These are phyloP conservation scores for Herpetomonas muscarum DNA, from an alignment of 208 protist species.

Conservation along the genomic window DNA sequence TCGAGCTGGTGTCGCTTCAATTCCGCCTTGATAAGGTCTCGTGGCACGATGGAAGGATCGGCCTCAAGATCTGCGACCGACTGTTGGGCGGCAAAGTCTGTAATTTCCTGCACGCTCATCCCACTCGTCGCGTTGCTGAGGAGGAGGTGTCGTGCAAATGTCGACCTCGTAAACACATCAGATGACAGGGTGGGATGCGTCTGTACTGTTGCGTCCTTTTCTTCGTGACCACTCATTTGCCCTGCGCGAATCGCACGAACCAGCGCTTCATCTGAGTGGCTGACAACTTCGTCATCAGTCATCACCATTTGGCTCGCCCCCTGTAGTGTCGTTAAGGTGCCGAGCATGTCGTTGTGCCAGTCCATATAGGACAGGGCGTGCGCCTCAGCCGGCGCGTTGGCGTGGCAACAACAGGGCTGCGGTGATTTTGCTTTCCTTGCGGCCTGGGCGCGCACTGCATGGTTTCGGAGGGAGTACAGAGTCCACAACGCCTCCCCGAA, in stretches of 20 bases:
- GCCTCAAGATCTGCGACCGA: not conserved
- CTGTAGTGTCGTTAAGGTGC: too few relatives aligned
- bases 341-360: too few relatives aligned
- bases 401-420: not conserved
- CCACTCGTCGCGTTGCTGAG: not conserved
- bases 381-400: too few relatives aligned
- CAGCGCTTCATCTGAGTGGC: too few relatives aligned
- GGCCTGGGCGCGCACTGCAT: not conserved
- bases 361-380: not conserved
- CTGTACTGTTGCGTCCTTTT: too few relatives aligned
- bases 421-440: not conserved
- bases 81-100: not conserved
- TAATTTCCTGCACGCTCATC: not conserved
- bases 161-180: not conserved
- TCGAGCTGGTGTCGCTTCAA: conserved; percentile 49
- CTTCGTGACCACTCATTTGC: too few relatives aligned
- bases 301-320: too few relatives aligned
- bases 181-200: too few relatives aligned
- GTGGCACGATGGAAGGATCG: conserved; percentile 6
- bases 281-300: too few relatives aligned
- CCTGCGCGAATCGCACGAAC: too few relatives aligned
- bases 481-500: not conserved
- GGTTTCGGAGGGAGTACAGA: not conserved
- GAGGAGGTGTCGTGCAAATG: not conserved
- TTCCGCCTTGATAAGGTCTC: conserved; percentile 21